Evolutionary conservation across 2,329 filamentous ascomycete genomes (phyloP).

Genomic region (Rhynchosporium graminicola): DNA sequence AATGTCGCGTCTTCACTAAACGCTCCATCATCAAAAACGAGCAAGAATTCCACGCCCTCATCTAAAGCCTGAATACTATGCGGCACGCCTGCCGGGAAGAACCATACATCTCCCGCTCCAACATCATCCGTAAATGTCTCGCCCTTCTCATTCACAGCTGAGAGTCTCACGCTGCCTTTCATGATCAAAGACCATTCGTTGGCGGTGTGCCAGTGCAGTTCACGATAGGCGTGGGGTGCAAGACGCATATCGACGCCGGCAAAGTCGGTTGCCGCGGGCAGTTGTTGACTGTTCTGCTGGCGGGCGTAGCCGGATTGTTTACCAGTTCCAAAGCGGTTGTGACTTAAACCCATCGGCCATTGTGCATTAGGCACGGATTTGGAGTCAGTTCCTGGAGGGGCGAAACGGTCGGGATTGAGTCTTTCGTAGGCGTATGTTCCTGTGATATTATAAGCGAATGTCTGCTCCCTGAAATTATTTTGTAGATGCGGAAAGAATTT

Average conservation of each 20-base stretch:
- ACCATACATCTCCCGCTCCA: conserved; percentile 55
- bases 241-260: conserved; percentile 62
- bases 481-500: neutral
- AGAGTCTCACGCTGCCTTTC: conserved; percentile 54
- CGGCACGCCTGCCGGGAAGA: conserved; percentile 52
- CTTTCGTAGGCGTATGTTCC: conserved; percentile 52
- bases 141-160: conserved; percentile 54
- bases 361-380: conserved; percentile 49
- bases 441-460: neutral
- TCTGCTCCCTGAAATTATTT: neutral
- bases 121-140: conserved; percentile 51
- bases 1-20: conserved; percentile 63
- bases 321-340: conserved; percentile 46
- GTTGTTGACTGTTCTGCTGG: conserved; percentile 54
- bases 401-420: conserved; percentile 55
- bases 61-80: conserved; percentile 57
- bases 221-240: conserved; percentile 58
- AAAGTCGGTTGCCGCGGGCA: conserved; percentile 51
- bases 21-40: conserved; percentile 59
- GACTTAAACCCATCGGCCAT: conserved; percentile 57
- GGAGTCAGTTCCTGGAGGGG: conserved; percentile 55
- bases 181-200: conserved; percentile 55
- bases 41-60: conserved; percentile 57
- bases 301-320: conserved; percentile 54
- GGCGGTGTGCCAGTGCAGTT: conserved; percentile 63